Base-by-base conservation (phyloP, 139 green algal species). In the Tetradesmus obliquus region DNA sequence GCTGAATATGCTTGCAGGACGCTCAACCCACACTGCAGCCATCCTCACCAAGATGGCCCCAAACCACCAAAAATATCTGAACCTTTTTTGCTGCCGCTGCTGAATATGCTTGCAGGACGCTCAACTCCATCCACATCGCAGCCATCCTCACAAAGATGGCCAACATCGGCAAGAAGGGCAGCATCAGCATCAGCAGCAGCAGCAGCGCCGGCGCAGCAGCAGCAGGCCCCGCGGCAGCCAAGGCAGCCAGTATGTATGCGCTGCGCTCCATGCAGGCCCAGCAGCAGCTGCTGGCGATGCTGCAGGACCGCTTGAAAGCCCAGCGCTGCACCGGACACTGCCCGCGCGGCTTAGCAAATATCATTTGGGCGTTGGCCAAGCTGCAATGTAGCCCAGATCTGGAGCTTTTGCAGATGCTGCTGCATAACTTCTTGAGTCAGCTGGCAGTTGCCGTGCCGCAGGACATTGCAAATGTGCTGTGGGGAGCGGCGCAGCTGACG, bases 71-170 rank as follows among this genome's bases (percentile, higher is more conserved):
- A n/a, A n/a, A n/a, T n/a, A n/a, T n/a, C n/a, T n/a, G n/a, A n/a
- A n/a, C n/a, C n/a, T n/a, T n/a, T n/a, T n/a, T n/a, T n/a, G n/a
- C n/a, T n/a, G n/a, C 57, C 7, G 57, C 7, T 62, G 57, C 57
- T 62, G 5, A 5, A 7, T 62, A 62, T 62, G 5, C 57, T 62
- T 62, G 57, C 57, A 62, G 22, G 20, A 55, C n/a, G 1, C 57
- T 88, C 9, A 88, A 88, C 55, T 57, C 57, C 8, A 88, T 88
- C 4, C 83, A 88, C n/a, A 58, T 88, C 15, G 83, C 83, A 79
- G 83, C 83, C 9, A 88, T 88, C 22, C 58, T 88, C 22, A 88
- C 83, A 55, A 88, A 88, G 83, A 60, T 88, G 22, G 83, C 83
- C 22, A 88, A 88, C 57, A 76, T 88, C 83, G 72, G 57, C 83